These are phyloP conservation scores for Neopestalotiopsis clavispora DNA, from an alignment of 2,329 filamentous ascomycete genomes.

Conservation along the genomic window DNA sequence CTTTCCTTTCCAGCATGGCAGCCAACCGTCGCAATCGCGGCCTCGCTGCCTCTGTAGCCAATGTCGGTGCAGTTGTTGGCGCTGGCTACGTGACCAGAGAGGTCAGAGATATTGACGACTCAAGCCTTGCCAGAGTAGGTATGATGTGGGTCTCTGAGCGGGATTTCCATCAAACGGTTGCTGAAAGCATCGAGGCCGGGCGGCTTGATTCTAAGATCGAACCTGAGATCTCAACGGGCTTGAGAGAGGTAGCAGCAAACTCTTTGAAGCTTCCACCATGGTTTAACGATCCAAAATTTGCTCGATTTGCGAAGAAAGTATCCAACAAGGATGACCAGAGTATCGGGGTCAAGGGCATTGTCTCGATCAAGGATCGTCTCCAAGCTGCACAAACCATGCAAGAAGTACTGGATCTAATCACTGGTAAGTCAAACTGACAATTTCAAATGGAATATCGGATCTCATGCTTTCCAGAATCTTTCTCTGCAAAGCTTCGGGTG, in stretches of 20 bases:
- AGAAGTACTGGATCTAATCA: neutral
- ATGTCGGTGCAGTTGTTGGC: constrained; percentile 20
- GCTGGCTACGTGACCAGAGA: constrained; percentile 15
- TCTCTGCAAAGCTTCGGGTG: neutral
- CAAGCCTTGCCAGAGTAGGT: neutral
- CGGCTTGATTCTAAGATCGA: neutral
- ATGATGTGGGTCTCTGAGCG: constrained; percentile 29
- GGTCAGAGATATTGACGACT: neutral
- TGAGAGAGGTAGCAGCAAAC: neutral
- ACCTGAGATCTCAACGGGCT: neutral
- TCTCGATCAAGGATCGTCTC: neutral
- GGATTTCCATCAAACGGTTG: constrained; percentile 44
- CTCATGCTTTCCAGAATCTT: neutral
- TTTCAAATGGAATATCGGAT: neutral
- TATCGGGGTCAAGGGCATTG: too few species aligned
- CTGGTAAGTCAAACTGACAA: neutral
- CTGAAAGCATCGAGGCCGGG: constrained; percentile 43
- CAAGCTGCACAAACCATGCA: neutral
- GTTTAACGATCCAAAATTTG: neutral
- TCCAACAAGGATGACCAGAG: neutral
- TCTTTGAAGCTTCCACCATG: neutral
- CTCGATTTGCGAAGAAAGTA: neutral
- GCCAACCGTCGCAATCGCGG: constrained; percentile 16
- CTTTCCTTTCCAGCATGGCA: constrained; percentile 18
- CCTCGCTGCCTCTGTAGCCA: constrained; percentile 18